Percentiles rank a stretch among this genome's conserved stretches.
These are phyloP conservation scores for Voacanga thouarsii DNA, from an alignment of 257 asterid genomes.

Conservation along the genomic window DNA sequence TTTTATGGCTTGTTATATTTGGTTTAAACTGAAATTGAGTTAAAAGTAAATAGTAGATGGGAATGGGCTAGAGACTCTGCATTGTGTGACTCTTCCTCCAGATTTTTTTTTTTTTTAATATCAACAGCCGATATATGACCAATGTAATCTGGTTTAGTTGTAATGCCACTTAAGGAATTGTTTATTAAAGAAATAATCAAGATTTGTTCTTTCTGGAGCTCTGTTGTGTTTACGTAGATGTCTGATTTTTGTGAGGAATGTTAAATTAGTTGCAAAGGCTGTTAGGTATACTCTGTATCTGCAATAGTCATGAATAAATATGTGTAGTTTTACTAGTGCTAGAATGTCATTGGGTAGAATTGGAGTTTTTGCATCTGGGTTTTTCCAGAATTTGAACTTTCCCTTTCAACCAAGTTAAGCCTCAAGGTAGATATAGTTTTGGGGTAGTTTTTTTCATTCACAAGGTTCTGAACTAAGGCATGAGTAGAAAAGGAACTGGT, in stretches of 20 bases:
- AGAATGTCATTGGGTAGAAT: neutral
- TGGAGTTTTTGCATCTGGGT: too few species aligned
- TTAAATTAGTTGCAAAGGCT: neutral
- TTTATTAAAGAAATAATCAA: neutral
- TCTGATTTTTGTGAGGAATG: neutral
- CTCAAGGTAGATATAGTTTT: neutral
- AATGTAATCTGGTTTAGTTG: neutral
- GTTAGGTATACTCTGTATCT: neutral
- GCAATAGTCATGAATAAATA: neutral
- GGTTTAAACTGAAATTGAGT: too few species aligned
- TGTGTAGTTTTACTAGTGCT: too few species aligned
- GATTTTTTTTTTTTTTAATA: conserved; percentile 80
- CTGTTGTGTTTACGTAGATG: neutral
- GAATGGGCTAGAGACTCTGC: conserved; percentile 91
- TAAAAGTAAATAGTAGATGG: conserved; percentile 7
- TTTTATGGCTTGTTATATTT: too few species aligned
- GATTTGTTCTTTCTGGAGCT: neutral
- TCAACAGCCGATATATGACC: conserved; percentile 65
- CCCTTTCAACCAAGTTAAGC: too few species aligned
- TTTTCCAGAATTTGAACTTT: too few species aligned
- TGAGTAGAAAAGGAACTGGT: neutral
- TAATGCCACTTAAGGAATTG: neutral
- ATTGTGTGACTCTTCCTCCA: conserved; percentile 84
- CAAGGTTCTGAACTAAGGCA: neutral
- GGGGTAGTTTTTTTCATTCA: neutral